Percentiles rank a stretch among this genome's conserved stretches.
Conservation (phyloP, 2,329 filamentous ascomycete genomes). For the Zelopaecilomyces penicillatus region DNA sequence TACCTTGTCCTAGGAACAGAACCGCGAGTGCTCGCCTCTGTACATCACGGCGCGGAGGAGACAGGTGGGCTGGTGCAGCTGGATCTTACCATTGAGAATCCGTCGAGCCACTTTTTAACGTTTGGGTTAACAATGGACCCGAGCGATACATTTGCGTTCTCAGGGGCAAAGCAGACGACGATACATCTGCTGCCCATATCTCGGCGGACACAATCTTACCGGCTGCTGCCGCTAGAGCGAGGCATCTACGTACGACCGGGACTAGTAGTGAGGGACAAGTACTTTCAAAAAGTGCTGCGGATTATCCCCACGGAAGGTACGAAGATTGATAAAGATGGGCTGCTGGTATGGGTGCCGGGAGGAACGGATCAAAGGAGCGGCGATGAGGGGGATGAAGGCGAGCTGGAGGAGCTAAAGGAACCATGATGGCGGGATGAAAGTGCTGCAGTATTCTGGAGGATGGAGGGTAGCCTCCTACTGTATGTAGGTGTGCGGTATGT, state of each 20-base stretch:
- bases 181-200: constrained; percentile 78
- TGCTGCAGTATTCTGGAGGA: too few relatives aligned
- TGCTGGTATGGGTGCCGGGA: constrained; percentile 52
- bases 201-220: constrained; percentile 63
- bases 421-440: background rate
- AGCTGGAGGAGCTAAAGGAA: background rate
- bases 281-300: constrained; percentile 84
- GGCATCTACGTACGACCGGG: constrained; percentile 64
- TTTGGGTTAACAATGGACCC: constrained; percentile 91
- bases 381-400: constrained; percentile 5
- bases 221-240: constrained; percentile 57
- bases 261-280: constrained; percentile 75
- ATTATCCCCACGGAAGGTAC: constrained; percentile 72
- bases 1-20: constrained; percentile 76
- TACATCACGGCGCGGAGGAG: constrained; percentile 33
- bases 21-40: constrained; percentile 68
- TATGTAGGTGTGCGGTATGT: too few relatives aligned
- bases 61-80: constrained; percentile 34
- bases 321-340: constrained; percentile 54
- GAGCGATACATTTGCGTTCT: constrained; percentile 87
- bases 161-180: constrained; percentile 72
- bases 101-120: constrained; percentile 87
- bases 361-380: constrained; percentile 9
- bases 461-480: too few relatives aligned
- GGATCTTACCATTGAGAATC: constrained; percentile 73